Evolutionary conservation across 2,329 filamentous ascomycete genomes (phyloP).

Genomic region (Fusarium paranaense): DNA sequence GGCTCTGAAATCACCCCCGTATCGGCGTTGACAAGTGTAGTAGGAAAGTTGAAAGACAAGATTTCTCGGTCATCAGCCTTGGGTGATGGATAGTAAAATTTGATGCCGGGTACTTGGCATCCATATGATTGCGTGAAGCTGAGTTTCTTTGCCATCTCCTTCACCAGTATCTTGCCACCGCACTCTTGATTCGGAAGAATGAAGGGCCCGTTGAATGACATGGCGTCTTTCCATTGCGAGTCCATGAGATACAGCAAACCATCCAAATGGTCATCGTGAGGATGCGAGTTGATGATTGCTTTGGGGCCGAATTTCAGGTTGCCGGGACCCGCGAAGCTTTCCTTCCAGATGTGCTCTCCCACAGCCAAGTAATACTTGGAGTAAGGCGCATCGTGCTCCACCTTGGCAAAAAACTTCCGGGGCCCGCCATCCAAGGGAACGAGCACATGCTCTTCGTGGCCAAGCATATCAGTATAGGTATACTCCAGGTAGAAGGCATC

Average conservation of each 20-base stretch:
- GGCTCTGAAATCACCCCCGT: neutral
- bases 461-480: neutral
- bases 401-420: neutral
- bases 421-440: neutral
- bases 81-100: neutral
- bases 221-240: neutral
- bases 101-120: neutral
- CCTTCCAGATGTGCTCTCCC: neutral
- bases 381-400: neutral
- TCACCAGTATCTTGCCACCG: neutral
- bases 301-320: neutral
- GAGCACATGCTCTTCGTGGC: neutral
- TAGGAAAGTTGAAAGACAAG: neutral
- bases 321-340: neutral
- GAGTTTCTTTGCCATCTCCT: neutral
- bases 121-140: neutral
- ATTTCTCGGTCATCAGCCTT: neutral
- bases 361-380: neutral
- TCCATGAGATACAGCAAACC: neutral
- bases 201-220: neutral
- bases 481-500: neutral
- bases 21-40: neutral
- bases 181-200: neutral
- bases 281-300: neutral
- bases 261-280: neutral